Evolutionary conservation across 2,329 filamentous ascomycete genomes (phyloP), one percentile per base, ranked within the genome.

Genomic region (Diaporthe sp.): DNA sequence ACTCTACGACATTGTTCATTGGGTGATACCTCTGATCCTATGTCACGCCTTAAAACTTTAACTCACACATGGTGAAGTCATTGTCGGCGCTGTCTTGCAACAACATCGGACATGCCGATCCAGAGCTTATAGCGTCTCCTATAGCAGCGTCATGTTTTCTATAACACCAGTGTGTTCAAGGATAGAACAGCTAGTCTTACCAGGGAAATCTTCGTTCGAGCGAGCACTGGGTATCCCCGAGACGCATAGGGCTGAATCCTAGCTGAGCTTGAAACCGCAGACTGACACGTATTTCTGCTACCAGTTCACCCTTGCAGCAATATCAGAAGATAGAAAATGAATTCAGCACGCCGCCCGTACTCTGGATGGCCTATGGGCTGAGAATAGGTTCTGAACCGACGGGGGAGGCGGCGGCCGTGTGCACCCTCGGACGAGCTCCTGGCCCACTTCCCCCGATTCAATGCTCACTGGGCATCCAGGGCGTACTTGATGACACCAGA

Each of bases 171-270:
- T 13, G 25, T 30, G 19, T 30, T 30, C 19, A 13, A 5, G 30
- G 12, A 55, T 30, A 30, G 52, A 30, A 19, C 0, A 30, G 25
- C 52, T 55, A 55, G 19, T 15, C 25, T 47, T 15, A 47, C 22
- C 22, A 47, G 9, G 42, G 19, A 47, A 47, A 6, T 19, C 19
- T 33, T 47, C 60, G 10, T 52, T 72, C 47, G 13, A 22, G 4
- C 33, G 38, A 30, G 60, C 9, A 19, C 58, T 72, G 2, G 50
- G 57, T 3, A 35, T 72, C 1, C 45, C 64, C 2, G 60, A 61
- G 0, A n/a, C 81, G 9, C 33, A 55, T 4, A 13, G 72, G 7
- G 15, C 55, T 15, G 72, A 74, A 30, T 3, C 38, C 1, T 64
- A 74, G 54, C 40, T 74, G n/a, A 74, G 45, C 45, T 15, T 74